Percentiles rank a stretch among this genome's conserved stretches.
Conservation (phyloP, 2,329 filamentous ascomycete species). For the Knufia petricola region DNA sequence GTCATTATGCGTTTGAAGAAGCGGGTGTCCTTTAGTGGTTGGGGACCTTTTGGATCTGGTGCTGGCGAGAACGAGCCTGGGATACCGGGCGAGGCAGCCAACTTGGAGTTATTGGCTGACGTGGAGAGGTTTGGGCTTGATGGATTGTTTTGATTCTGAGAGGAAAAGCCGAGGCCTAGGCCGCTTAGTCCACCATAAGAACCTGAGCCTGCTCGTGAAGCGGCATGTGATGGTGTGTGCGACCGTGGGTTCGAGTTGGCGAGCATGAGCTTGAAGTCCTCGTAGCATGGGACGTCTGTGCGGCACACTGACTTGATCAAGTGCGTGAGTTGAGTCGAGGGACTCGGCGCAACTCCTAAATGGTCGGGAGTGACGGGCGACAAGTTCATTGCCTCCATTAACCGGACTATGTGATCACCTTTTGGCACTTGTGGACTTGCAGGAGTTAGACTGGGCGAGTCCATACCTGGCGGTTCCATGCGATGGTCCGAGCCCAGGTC, state of each 20-base stretch:
- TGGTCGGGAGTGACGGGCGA: constrained; percentile 40
- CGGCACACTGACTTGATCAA: constrained; percentile 75
- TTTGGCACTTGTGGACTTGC: constrained; percentile 61
- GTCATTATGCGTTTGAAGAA: constrained; percentile 85
- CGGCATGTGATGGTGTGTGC: constrained; percentile 24
- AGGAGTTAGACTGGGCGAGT: constrained; percentile 59
- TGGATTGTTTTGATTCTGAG: constrained; percentile 22
- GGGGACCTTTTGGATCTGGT: constrained; percentile 26
- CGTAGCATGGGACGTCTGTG: constrained; percentile 68
- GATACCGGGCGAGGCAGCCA: constrained; percentile 46
- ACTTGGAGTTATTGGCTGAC: constrained; percentile 41
- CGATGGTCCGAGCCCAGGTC: constrained; percentile 57
- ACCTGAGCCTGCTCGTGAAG: constrained; percentile 62
- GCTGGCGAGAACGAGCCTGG: constrained; percentile 34
- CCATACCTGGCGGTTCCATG: constrained; percentile 53
- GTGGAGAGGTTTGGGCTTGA: constrained; percentile 45
- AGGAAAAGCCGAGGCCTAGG: constrained; percentile 39
- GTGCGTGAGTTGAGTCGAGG: constrained; percentile 66
- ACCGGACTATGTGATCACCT: constrained; percentile 46
- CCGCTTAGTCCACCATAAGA: constrained; percentile 57
- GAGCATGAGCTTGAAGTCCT: constrained; percentile 74
- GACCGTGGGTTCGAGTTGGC: constrained; percentile 45
- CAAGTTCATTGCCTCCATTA: constrained; percentile 52
- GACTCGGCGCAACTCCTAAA: constrained; percentile 50
- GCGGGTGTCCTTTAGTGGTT: constrained; percentile 72